phyloP scores from a whole-genome alignment of 768 basidiomycete species.

The Boletus reticuloceps region DNA sequence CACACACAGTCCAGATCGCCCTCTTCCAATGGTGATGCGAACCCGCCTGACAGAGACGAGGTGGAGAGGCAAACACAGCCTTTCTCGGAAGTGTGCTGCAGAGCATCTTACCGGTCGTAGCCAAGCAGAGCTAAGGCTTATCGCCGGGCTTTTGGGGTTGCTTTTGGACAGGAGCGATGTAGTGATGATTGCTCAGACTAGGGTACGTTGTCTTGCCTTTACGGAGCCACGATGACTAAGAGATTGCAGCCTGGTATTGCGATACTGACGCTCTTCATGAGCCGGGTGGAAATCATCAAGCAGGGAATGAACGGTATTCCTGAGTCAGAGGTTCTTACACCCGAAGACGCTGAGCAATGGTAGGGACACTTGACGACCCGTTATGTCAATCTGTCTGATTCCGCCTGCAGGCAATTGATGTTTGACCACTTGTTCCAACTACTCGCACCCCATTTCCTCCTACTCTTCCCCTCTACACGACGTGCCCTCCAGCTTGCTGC shows the following conservation, averaged over 20 bases:
- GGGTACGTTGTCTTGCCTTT: constrained; percentile 47
- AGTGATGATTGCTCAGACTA: constrained; percentile 69
- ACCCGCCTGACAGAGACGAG: constrained; percentile 51
- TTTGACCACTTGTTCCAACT: constrained; percentile 86
- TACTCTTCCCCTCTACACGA: constrained; percentile 89
- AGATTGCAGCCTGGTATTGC: constrained; percentile 79
- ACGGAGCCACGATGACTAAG: neutral
- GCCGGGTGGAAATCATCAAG: constrained; percentile 90
- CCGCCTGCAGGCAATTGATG: constrained; percentile 67
- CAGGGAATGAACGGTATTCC: constrained; percentile 55
- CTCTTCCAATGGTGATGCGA: constrained; percentile 12
- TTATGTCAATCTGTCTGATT: constrained; percentile 3
- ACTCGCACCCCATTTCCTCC: constrained; percentile 70
- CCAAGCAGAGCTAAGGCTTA: constrained; percentile 76
- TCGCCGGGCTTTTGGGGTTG: constrained; percentile 83
- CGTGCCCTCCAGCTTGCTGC: constrained; percentile 44
- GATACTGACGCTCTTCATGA: constrained; percentile 85
- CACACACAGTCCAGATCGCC: constrained; percentile 20
- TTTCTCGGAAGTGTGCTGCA: constrained; percentile 86
- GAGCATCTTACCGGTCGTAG: constrained; percentile 80
- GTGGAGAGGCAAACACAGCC: constrained; percentile 88
- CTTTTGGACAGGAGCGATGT: constrained; percentile 79
- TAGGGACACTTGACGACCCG: constrained; percentile 34
- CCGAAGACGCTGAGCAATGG: constrained; percentile 81
- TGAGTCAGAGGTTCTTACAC: constrained; percentile 57